Evolutionary conservation across 768 basidiomycete genomes (phyloP), one percentile per base, ranked within the genome.

Genomic region (Heimioporus sp.): DNA sequence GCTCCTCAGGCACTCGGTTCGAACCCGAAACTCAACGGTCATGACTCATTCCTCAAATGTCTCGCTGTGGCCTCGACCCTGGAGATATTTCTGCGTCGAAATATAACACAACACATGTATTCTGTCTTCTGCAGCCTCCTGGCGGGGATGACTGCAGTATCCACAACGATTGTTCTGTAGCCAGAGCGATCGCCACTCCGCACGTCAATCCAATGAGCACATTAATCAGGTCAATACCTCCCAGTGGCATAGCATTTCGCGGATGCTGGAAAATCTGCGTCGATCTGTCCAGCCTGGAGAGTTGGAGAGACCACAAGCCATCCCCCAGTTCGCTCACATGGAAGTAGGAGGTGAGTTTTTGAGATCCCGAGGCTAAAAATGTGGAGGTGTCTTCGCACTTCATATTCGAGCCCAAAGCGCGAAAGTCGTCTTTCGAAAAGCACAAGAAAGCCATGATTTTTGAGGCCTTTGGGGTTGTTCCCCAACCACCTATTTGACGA

Each of bases 401-500:
- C 67, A 67, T 7, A 66, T 80, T 19, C 63, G 65, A 17, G 66
- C 68, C 2, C 80, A 81, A 52, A 81, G 80, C 44, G 77, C 79
- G 5, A 75, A 65, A 19, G 44, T 80, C 4, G 63, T 79, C 16
- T 49, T 49, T 75, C 20, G 65, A 72, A 34, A 61, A 61, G 42
- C 43, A 50, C 15, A 35, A 56, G 15, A 43, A 54, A 3, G 35
- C 58, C 8, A 68, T 70, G 9, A 56, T 66, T 16, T 72, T 74
- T 48, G 80, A 80, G 56, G 60, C 62, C n/a, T 80, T 80, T 28
- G 44, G 64, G 12, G 31, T 80, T 36, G n/a, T n/a, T n/a, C n/a
- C 63, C 69, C n/a, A 46, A 63, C 42, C 34, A 53, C 15, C 52
- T 61, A 10, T 60, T 70, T 16, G 55, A 70, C 15, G 59, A 72